Evolutionary conservation across 768 basidiomycete species (phyloP), one percentile per base, ranked within the genome.

Genomic region (Mycena belliarum): DNA sequence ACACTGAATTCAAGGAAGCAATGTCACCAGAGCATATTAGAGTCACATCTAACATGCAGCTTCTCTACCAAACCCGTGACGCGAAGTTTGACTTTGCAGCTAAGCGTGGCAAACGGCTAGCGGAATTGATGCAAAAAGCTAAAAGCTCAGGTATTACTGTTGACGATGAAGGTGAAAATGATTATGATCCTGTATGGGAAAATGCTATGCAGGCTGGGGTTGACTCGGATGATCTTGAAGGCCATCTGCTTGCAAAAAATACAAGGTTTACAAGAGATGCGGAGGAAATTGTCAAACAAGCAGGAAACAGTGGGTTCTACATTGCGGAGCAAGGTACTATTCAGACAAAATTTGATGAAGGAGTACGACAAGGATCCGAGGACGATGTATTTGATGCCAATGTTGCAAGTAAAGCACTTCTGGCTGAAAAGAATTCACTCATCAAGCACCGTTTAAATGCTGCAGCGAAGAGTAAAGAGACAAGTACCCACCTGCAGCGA

Each of bases 41-140:
- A 29, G 28, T 40, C 38, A 21, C 40, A 32, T n/a, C 21, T 32
- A 58, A 52, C 41, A 58, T 58, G 57, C 57, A 58, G 26, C 57
- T 58, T 9, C 16, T 58, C 23, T 58, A 58, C 35, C 43, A 45
- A 16, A 45, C 49, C 18, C 41, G 50, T 29, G 57, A 58, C 37
- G 57, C 57, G 3, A 52, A 58, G 32, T 37, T 45, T 38, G 37
- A 38, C 37, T 38, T 4, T 38, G 37, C 37, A n/a, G 37, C 37
- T 6, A 38, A 38, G 20, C 37, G 37, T n/a, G 20, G 37, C 10
- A 38, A n/a, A 10, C 37, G 37, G 16, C 43, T 44, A 21, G 43
- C 26, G 10, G 21, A 28, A 52, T 43, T 38, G 20, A 38, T 6
- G 10, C 18, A 12, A n/a, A 38, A n/a, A n/a, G 37, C 18, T 6